A percentile compares a stretch with the other conserved stretches of the same genome.
phyloP scores from a whole-genome alignment of 1,284 basidiomycete species.

The Ustilago nuda region DNA sequence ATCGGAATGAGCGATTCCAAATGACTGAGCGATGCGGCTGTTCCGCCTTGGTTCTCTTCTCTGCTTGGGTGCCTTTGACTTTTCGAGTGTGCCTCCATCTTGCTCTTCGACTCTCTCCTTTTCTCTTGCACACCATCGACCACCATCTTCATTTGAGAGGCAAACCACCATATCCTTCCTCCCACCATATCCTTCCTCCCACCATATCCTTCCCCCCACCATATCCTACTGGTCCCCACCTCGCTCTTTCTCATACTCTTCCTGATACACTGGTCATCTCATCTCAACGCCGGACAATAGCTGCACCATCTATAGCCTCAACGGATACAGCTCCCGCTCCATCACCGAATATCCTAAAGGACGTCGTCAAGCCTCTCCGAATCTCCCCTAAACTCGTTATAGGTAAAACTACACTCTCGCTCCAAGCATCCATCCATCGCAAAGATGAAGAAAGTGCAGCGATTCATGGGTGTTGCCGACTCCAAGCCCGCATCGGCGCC shows the following conservation, averaged over 20 bases:
- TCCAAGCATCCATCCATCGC: neutral
- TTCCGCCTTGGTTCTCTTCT: neutral
- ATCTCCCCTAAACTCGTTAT: neutral
- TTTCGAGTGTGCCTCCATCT: constrained; percentile 13
- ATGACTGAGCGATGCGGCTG: constrained; percentile 6
- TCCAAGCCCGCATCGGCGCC: constrained; percentile 46
- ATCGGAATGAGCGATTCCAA: neutral
- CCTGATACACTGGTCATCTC: neutral
- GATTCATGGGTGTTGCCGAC: constrained; percentile 49
- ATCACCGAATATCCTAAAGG: neutral
- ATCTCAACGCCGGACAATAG: neutral
- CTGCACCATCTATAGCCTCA: neutral
- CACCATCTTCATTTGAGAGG: neutral
- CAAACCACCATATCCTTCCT: neutral
- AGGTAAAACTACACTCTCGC: neutral
- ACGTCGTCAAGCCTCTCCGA: neutral
- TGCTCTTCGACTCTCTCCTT: neutral
- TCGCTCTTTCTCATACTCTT: neutral
- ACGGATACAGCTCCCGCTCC: neutral
- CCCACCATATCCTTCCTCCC: constrained; percentile 5
- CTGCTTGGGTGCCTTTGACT: neutral
- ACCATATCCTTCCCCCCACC: constrained; percentile 1
- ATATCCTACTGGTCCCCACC: neutral
- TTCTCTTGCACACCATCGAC: neutral
- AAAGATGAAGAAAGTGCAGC: constrained; percentile 45